Base-by-base conservation (phyloP, 176 grass and related monocot species). In the Carex parvula region DNA sequence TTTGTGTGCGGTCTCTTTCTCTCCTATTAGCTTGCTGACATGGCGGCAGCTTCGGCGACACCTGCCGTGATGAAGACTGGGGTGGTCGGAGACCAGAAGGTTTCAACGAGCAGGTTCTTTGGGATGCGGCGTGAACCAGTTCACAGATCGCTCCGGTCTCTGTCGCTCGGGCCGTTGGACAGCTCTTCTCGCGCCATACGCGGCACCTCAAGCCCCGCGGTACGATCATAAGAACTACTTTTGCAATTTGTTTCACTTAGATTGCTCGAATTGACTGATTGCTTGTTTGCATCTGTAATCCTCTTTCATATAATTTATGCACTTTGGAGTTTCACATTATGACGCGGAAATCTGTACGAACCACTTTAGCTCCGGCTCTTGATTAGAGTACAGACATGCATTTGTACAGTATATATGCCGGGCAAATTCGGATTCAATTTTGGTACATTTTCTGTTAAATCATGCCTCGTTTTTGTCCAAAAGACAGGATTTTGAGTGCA, bases 141-240 rank as follows among this genome's bases (percentile, higher is more conserved):
- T 54, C 61, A 68, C 61, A 81, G 79, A 81, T 81, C 80, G 60
- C 39, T 82, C 16, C 41, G 60, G 60, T 83, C 60, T 83, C 41
- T 83, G 60, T 62, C 21, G 7, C n/a, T 83, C 13, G 80, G 80
- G 8, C 73, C 50, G 22, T 32, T 55, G 13, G 58, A 81, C 10
- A 42, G 59, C 7, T 16, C 79, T 81, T 64, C 60, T 39, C 58
- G 79, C n/a, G 39, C 80, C 33, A 67, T 83, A 65, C 80, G 80
- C 39, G 80, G 62, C 60, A 68, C 62, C 42, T 68, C 80, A 24
- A 82, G 10, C 61, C 64, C 80, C 17, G 20, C 62, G 61, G 80
- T 83, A 83, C 44, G 57, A 39, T 81, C 59, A 33, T 64, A 14
- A 39, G 8, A 14, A 63, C 3, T 60, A 30, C 18, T 18, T 72